Evolutionary conservation across 345 rosid genomes (phyloP).

Genomic region (Eucalyptus dawsonii): DNA sequence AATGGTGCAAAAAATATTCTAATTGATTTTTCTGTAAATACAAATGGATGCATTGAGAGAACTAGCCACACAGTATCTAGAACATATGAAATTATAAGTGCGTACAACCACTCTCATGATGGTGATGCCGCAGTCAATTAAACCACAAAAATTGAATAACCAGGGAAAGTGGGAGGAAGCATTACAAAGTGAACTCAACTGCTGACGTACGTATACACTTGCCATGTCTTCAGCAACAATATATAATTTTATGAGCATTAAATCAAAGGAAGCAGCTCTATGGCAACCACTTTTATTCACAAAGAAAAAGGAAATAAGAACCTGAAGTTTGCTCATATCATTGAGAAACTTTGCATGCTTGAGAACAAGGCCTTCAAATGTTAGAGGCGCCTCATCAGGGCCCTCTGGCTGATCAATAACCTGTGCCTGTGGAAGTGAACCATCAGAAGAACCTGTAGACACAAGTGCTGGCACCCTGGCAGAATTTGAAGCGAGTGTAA

Average conservation of each 20-base stretch:
- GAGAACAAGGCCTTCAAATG: constrained; percentile 69
- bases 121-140: neutral
- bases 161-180: neutral
- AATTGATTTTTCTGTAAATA: neutral
- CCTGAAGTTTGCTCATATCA: constrained; percentile 90
- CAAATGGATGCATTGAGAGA: neutral
- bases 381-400: constrained; percentile 58
- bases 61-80: neutral
- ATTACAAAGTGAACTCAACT: neutral
- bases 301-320: constrained; percentile 4
- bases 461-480: constrained; percentile 74
- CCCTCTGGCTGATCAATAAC: constrained; percentile 49
- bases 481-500: constrained; percentile 93
- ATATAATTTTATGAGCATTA: neutral
- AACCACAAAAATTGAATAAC: neutral
- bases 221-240: neutral
- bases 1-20: neutral
- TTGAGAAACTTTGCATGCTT: constrained; percentile 88
- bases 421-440: constrained; percentile 45
- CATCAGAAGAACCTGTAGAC: constrained; percentile 45
- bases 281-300: neutral
- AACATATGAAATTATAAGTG: neutral
- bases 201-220: neutral
- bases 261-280: neutral
- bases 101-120: neutral